A percentile compares a stretch with the other conserved stretches of the same genome.
phyloP scores from a whole-genome alignment of 345 rosid species.

The Triadica sebifera region DNA sequence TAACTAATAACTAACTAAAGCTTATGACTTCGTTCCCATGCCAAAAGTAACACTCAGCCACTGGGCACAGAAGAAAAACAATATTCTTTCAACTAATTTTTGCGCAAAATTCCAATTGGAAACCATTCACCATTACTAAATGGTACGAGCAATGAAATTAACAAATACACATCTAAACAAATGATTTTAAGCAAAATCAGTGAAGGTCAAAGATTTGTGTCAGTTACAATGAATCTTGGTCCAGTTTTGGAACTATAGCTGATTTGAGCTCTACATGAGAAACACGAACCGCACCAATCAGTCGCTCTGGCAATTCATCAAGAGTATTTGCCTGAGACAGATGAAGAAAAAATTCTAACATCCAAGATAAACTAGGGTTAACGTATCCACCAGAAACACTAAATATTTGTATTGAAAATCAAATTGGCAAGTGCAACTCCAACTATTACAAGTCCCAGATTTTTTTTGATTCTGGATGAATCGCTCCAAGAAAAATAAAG shows the following conservation, averaged over 20 bases:
- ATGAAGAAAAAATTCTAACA: neutral
- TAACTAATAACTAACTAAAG: neutral
- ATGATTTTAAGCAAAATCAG: conserved; percentile 18
- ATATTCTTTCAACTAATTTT: conserved; percentile 11
- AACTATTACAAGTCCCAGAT: too few species aligned
- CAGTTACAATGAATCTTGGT: conserved; percentile 31
- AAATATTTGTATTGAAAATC: too few species aligned
- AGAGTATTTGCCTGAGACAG: conserved; percentile 62
- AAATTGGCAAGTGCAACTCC: too few species aligned
- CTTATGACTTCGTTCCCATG: neutral
- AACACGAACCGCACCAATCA: conserved; percentile 88
- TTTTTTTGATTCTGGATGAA: too few species aligned
- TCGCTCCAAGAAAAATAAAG: too few species aligned
- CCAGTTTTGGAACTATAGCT: conserved; percentile 80
- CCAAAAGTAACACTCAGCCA: neutral
- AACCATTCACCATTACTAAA: conserved; percentile 2
- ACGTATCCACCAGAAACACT: too few species aligned
- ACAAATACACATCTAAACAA: conserved; percentile 14
- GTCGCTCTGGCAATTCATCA: conserved; percentile 87
- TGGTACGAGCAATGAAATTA: conserved; percentile 1
- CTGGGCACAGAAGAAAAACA: neutral
- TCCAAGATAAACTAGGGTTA: too few species aligned
- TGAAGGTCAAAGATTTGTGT: neutral
- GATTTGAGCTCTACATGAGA: conserved; percentile 88
- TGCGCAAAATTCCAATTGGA: conserved; percentile 4